Evolutionary conservation across 352 stramenopile genomes (phyloP).

Genomic region (Phytophthora foliorum): DNA sequence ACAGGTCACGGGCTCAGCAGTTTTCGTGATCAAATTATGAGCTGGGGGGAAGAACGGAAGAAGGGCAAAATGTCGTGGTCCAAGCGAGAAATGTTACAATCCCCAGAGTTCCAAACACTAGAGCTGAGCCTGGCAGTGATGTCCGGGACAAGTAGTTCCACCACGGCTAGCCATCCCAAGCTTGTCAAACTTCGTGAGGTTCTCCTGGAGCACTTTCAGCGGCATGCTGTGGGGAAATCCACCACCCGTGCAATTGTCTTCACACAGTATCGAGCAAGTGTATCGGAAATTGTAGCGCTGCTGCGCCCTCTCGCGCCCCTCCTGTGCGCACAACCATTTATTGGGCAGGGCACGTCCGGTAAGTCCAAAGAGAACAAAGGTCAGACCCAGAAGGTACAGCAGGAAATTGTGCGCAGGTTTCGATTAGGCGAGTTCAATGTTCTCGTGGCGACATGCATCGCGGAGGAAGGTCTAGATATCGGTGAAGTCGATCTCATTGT

Average conservation of each 20-base stretch:
- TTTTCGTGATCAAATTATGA: constrained; percentile 77
- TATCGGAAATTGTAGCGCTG: constrained; percentile 94
- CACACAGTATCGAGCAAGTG: constrained; percentile 96
- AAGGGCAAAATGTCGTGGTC: constrained; percentile 71
- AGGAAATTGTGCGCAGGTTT: constrained; percentile 95
- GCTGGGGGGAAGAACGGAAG: constrained; percentile 65
- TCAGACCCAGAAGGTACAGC: constrained; percentile 96
- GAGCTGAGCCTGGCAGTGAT: constrained; percentile 52
- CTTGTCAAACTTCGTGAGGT: constrained; percentile 93
- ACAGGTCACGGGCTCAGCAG: constrained; percentile 79
- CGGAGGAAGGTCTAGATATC: constrained; percentile 97
- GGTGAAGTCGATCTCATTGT: constrained; percentile 96
- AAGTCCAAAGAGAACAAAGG: constrained; percentile 89
- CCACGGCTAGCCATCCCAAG: constrained; percentile 72
- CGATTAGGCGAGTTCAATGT: constrained; percentile 91
- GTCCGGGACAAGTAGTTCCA: constrained; percentile 11
- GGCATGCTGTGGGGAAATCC: constrained; percentile 66
- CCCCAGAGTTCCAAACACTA: constrained; percentile 74
- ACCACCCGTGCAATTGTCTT: constrained; percentile 98
- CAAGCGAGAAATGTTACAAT: constrained; percentile 84
- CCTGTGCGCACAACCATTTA: constrained; percentile 94
- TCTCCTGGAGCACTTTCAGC: constrained; percentile 88
- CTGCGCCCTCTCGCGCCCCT: constrained; percentile 72
- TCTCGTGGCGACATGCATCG: constrained; percentile 96
- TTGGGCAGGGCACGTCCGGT: constrained; percentile 92